Percentiles rank a stretch among this genome's conserved stretches.
Conservation (phyloP, 805 yeast genomes). For the Saturnispora serradocipensis region DNA sequence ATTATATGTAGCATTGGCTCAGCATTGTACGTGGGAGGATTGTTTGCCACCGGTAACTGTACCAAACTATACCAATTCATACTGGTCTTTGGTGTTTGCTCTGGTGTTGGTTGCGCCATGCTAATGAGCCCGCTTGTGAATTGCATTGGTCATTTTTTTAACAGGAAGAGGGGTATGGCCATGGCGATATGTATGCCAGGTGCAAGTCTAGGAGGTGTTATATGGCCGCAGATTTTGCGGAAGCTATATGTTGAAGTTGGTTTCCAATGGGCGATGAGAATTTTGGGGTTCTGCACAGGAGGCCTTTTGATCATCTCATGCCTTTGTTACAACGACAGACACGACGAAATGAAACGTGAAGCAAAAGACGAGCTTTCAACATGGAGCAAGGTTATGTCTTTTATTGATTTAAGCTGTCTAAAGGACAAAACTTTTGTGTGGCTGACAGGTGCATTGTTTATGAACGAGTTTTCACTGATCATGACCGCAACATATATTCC, state of each 20-base stretch:
- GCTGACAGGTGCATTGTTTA: slow-evolving; percentile 33
- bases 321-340: slow-evolving; percentile 25
- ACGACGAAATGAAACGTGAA: slow-evolving; percentile 14
- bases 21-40: slow-evolving; percentile 29
- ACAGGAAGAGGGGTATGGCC: slow-evolving; percentile 46
- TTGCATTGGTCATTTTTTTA: slow-evolving; percentile 54
- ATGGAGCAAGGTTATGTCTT: slow-evolving; percentile 16
- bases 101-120: slow-evolving; percentile 39
- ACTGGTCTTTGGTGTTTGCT: slow-evolving; percentile 39
- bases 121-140: slow-evolving; percentile 38
- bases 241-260: slow-evolving; percentile 42
- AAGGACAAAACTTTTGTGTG: slow-evolving; percentile 35
- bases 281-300: slow-evolving; percentile 39
- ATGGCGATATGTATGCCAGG: slow-evolving; percentile 54
- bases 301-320: slow-evolving; percentile 24
- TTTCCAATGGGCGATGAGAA: slow-evolving; percentile 52
- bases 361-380: not conserved
- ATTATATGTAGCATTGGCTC: slow-evolving; percentile 31
- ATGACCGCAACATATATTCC: slow-evolving; percentile 46
- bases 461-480: slow-evolving; percentile 45
- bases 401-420: slow-evolving; percentile 33
- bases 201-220: slow-evolving; percentile 48
- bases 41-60: slow-evolving; percentile 38
- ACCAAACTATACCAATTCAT: slow-evolving; percentile 40
- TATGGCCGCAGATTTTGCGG: slow-evolving; percentile 46